Base-by-base conservation (phyloP, 2,329 filamentous ascomycete genomes). In the Truncatella angustata region DNA sequence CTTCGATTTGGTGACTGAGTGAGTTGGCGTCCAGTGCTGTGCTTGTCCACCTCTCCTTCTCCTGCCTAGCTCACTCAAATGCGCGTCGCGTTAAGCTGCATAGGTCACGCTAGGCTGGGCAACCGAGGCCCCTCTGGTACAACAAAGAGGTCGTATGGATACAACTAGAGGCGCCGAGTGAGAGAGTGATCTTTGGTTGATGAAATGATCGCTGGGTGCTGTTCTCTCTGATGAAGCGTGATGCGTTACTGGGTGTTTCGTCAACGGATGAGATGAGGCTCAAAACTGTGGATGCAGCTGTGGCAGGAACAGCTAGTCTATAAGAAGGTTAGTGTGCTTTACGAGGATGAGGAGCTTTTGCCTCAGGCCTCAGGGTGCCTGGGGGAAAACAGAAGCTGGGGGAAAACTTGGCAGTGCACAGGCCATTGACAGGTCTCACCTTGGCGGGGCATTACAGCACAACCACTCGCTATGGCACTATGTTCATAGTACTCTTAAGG, bases 31-130 rank as follows among this genome's bases (percentile, higher is more conserved):
- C 16, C 14, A n/a, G 14, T 11, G 32, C 2, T 49, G 46, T 16
- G 12, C 2, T 43, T 21, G 20, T 26, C n/a, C 16, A 11, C 32
- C 10, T 39, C 34, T 26, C 11, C 32, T 23, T 11, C 39, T 14
- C 34, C n/a, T 23, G 5, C 10, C 36, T 20, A n/a, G 20, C 36
- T 42, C 24, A 32, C 35, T 40, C 36, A 21, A n/a, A 30, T 21
- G 36, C 24, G 47, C 32, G 36, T 40, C 47, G 47, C 36, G 47
- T 35, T 6, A 24, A 42, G 16, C 35, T 42, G 47, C 47, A 50
- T 49, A 28, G 20, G 30, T 34, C 16, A 14, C 16, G 34, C 10
- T 28, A 20, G n/a, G 30, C 24, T 49, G 46, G 46, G 40, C 40
- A 44, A 14, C 40, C 14, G 21, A 28, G 40, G 40, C 40, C 40